phyloP scores from a whole-genome alignment of 2,329 filamentous ascomycete genomes.

The Fusarium praegraminearum region DNA sequence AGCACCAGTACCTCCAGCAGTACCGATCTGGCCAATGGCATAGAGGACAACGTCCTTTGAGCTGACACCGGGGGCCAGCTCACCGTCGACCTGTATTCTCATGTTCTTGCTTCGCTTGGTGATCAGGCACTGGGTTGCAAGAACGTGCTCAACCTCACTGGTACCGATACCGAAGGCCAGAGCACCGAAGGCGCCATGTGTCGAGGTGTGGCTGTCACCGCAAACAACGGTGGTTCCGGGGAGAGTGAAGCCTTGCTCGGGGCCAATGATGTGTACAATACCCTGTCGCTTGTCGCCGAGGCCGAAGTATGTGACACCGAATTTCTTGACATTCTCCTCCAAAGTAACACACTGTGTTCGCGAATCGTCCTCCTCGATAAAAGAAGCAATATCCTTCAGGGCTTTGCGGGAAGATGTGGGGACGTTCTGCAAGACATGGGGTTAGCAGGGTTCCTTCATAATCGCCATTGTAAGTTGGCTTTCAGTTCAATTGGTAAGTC shows the following conservation, averaged over 20 bases:
- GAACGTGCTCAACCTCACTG: slow-evolving; percentile 97
- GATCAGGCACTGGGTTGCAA: slow-evolving; percentile 95
- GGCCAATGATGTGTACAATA: slow-evolving; percentile 98
- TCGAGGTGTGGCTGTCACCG: slow-evolving; percentile 97
- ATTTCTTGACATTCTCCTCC: slow-evolving; percentile 97
- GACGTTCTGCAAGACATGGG: slow-evolving; percentile 75
- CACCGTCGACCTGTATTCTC: slow-evolving; percentile 94
- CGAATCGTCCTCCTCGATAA: slow-evolving; percentile 95
- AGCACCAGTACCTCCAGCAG: slow-evolving; percentile 91
- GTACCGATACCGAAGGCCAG: slow-evolving; percentile 98
- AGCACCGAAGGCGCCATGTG: slow-evolving; percentile 94
- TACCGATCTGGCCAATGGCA: slow-evolving; percentile 93
- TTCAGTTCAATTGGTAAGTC: slow-evolving; percentile 50
- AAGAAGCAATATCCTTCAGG: slow-evolving; percentile 92
- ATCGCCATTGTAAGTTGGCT: not conserved
- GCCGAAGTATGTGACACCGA: slow-evolving; percentile 96
- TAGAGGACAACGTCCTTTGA: slow-evolving; percentile 96
- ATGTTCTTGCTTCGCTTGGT: slow-evolving; percentile 98
- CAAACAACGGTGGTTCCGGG: slow-evolving; percentile 97
- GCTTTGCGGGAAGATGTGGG: slow-evolving; percentile 91
- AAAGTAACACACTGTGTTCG: slow-evolving; percentile 94
- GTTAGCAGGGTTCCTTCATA: slow-evolving; percentile 32
- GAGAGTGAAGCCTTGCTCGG: slow-evolving; percentile 98
- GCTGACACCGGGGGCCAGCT: slow-evolving; percentile 89
- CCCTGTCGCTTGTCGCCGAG: slow-evolving; percentile 96